Conservation (phyloP, 2,329 filamentous ascomycete genomes). For the Colletotrichum ledebouriae region DNA sequence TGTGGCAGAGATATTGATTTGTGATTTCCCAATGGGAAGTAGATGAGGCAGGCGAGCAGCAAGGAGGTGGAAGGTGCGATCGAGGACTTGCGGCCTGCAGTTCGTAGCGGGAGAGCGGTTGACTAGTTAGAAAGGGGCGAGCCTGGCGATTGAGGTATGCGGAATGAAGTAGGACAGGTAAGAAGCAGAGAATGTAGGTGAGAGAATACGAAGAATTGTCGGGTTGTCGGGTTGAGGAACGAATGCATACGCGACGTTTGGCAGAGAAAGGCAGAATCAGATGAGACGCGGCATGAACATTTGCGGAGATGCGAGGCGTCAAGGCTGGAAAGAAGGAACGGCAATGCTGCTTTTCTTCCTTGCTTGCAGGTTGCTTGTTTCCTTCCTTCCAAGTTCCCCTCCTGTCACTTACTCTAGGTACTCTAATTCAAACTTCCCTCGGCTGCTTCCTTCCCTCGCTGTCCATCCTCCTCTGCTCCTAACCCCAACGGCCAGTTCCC, state of each 20-base stretch:
- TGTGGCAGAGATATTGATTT: slow-evolving; percentile 7
- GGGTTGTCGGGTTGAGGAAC: slow-evolving; percentile 15
- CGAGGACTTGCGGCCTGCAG: neutral
- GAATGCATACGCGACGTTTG: slow-evolving; percentile 11
- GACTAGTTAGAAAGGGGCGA: neutral
- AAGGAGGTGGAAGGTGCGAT: neutral
- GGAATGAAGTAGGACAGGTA: neutral
- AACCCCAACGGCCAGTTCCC: neutral
- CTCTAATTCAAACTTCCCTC: neutral
- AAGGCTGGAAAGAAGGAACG: neutral
- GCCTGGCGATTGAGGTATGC: neutral
- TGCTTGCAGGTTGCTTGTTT: neutral
- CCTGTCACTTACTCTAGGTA: neutral
- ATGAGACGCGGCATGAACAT: slow-evolving; percentile 9
- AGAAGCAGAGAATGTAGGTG: neutral
- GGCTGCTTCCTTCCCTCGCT: neutral
- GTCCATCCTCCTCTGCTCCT: neutral
- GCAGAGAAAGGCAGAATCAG: slow-evolving; percentile 11
- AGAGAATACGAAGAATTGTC: neutral
- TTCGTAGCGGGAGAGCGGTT: neutral
- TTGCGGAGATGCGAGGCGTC: neutral
- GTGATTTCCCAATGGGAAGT: neutral
- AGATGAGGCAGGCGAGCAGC: neutral
- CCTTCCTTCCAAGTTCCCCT: slow-evolving; percentile 11
- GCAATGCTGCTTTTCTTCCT: neutral